A percentile compares a stretch with the other conserved stretches of the same genome.
These are phyloP conservation scores for Brettanomyces bruxellensis DNA, from an alignment of 805 yeast species.

Conservation along the genomic window DNA sequence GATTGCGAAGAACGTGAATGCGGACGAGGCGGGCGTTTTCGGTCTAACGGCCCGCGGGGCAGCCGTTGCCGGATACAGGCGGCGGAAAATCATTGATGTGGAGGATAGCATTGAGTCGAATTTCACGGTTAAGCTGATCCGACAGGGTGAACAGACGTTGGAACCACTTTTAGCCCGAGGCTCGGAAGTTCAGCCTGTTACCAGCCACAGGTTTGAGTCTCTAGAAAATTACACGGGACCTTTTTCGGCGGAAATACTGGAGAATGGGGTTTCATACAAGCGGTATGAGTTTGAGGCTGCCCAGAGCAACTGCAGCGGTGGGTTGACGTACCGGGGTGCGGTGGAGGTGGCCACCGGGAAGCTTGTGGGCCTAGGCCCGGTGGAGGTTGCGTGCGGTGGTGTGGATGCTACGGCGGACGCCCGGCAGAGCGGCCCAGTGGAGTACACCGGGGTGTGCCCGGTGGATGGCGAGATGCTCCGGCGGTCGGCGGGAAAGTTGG, in stretches of 20 bases:
- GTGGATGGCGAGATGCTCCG: slow-evolving; percentile 22
- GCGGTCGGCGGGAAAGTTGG: slow-evolving; percentile 38
- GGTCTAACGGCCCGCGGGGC: slow-evolving; percentile 87
- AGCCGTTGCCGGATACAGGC: slow-evolving; percentile 56
- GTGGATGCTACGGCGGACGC: no score
- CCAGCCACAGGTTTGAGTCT: no score
- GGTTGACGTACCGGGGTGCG: neutral
- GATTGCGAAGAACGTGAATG: slow-evolving; percentile 72
- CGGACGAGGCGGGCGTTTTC: slow-evolving; percentile 89
- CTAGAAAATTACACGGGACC: no score
- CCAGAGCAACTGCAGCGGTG: neutral
- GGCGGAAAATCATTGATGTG: slow-evolving; percentile 43
- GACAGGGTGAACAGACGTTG: no score
- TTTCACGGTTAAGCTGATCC: neutral
- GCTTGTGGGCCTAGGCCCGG: neutral
- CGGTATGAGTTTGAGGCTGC: neutral
- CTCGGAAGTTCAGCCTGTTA: no score
- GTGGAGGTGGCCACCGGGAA: neutral
- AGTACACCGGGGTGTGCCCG: neutral
- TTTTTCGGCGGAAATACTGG: neutral
- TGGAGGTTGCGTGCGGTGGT: neutral
- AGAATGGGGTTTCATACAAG: neutral
- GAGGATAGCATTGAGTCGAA: neutral
- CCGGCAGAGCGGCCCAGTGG: neutral
- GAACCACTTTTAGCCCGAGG: no score